These are phyloP conservation scores for Rhynchospora tenuis DNA, from an alignment of 176 grass and related monocot species.

Conservation along the genomic window DNA sequence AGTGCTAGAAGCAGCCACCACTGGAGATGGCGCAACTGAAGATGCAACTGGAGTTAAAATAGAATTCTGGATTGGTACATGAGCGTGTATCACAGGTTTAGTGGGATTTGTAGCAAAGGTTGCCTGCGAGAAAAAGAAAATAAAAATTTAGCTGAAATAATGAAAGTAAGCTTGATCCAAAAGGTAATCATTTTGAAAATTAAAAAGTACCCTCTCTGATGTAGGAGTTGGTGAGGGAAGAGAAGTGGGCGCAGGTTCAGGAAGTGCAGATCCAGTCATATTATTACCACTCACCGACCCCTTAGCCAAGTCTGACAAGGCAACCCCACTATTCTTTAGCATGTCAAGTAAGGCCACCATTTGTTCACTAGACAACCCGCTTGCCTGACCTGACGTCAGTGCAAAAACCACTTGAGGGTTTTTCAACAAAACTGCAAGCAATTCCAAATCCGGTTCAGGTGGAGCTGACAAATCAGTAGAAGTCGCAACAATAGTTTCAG, in stretches of 20 bases:
- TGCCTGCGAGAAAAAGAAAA: slow-evolving; percentile 39
- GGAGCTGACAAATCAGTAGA: slow-evolving; percentile 1
- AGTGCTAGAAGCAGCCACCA: neutral
- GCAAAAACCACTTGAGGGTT: slow-evolving; percentile 96
- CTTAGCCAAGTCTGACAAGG: slow-evolving; percentile 49
- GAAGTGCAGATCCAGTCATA: slow-evolving; percentile 19
- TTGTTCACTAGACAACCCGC: slow-evolving; percentile 44
- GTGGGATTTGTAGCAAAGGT: slow-evolving; percentile 33
- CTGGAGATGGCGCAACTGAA: slow-evolving; percentile 9
- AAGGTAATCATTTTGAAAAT: slow-evolving; percentile 13
- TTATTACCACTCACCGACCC: slow-evolving; percentile 18
- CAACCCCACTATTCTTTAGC: slow-evolving; percentile 77
- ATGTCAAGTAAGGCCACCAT: slow-evolving; percentile 72
- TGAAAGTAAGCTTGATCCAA: neutral
- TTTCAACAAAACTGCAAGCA: slow-evolving; percentile 84
- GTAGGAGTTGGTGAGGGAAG: slow-evolving; percentile 91
- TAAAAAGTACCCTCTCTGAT: slow-evolving; percentile 44
- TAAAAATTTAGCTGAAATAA: slow-evolving; percentile 15
- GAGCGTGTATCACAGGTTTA: slow-evolving; percentile 39
- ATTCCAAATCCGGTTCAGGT: slow-evolving; percentile 63
- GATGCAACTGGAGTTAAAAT: slow-evolving; percentile 16
- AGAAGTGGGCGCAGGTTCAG: slow-evolving; percentile 46
- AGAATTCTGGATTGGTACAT: slow-evolving; percentile 16
- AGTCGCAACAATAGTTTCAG: slow-evolving; percentile 26
- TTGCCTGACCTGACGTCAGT: slow-evolving; percentile 53